Conservation (phyloP, 441 rosid species). For the Breynia disticha region DNA sequence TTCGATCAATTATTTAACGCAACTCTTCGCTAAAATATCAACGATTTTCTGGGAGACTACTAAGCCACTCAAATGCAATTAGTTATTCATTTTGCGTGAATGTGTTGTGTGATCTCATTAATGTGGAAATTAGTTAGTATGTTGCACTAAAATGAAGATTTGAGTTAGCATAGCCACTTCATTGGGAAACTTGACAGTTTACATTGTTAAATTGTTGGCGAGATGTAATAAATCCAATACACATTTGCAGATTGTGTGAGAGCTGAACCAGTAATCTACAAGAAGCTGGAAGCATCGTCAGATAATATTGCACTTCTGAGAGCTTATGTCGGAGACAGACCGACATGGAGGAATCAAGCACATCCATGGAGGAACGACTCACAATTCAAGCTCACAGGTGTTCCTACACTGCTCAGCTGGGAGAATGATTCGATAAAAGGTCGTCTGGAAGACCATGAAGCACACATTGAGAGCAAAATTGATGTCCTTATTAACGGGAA, state of each 20-base stretch:
- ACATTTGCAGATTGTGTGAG: conserved; percentile 58
- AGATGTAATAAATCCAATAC: background rate
- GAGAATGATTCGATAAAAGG: conserved; percentile 43
- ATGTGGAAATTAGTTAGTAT: too few species aligned
- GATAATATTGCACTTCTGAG: conserved; percentile 49
- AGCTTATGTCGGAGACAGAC: conserved; percentile 76
- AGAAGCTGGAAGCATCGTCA: conserved; percentile 51
- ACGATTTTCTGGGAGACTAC: too few species aligned
- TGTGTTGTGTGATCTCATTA: too few species aligned
- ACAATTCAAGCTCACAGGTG: conserved; percentile 58
- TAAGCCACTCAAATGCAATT: too few species aligned
- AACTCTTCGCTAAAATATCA: too few species aligned
- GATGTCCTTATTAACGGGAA: conserved; percentile 34
- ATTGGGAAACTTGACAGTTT: background rate
- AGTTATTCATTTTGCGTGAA: too few species aligned
- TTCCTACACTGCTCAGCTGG: conserved; percentile 47
- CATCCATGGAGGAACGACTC: conserved; percentile 68
- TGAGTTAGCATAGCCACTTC: too few species aligned
- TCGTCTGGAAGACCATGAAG: conserved; percentile 79
- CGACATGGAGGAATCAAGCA: conserved; percentile 68
- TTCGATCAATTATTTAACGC: too few species aligned
- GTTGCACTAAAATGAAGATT: too few species aligned
- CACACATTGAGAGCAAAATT: conserved; percentile 60
- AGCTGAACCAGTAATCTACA: conserved; percentile 80
- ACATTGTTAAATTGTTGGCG: too few species aligned